These are phyloP conservation scores for Phytomonas sp. DNA, from an alignment of 208 protist genomes.

Conservation along the genomic window DNA sequence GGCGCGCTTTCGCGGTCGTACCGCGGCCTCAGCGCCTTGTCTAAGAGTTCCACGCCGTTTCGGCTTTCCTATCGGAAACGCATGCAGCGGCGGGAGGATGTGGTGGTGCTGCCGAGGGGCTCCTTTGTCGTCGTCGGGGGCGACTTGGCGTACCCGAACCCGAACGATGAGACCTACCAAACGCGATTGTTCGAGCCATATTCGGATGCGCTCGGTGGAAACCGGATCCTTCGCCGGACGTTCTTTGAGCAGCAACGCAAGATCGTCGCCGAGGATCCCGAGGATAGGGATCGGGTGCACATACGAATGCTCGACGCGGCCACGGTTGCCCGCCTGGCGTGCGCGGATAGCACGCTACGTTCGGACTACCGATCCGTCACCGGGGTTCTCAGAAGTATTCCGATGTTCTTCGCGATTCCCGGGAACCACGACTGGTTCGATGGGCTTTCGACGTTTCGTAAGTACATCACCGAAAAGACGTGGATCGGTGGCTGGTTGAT, in stretches of 20 bases:
- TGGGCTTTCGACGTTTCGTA: constrained; percentile 67
- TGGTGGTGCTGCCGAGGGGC: constrained; percentile 41
- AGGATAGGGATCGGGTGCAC: constrained; percentile 45
- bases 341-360: constrained; percentile 19
- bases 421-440: constrained; percentile 90
- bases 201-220: constrained; percentile 42
- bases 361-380: constrained; percentile 22
- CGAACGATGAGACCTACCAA: constrained; percentile 60
- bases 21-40: too few relatives aligned
- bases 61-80: too few relatives aligned
- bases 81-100: not conserved
- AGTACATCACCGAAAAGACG: constrained; percentile 61
- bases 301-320: constrained; percentile 42
- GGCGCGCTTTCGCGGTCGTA: too few relatives aligned
- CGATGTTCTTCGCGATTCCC: constrained; percentile 76
- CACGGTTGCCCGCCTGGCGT: constrained; percentile 26
- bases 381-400: constrained; percentile 46
- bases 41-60: too few relatives aligned
- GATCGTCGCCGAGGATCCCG: constrained; percentile 31
- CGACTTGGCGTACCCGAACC: constrained; percentile 79
- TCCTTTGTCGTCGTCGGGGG: constrained; percentile 76
- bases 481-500: constrained; percentile 83
- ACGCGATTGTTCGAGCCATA: constrained; percentile 72
- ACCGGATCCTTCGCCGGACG: constrained; percentile 28
- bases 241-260: constrained; percentile 35